Conservation (phyloP, 768 basidiomycete species). For the Termitomyces eurrhizus region DNA sequence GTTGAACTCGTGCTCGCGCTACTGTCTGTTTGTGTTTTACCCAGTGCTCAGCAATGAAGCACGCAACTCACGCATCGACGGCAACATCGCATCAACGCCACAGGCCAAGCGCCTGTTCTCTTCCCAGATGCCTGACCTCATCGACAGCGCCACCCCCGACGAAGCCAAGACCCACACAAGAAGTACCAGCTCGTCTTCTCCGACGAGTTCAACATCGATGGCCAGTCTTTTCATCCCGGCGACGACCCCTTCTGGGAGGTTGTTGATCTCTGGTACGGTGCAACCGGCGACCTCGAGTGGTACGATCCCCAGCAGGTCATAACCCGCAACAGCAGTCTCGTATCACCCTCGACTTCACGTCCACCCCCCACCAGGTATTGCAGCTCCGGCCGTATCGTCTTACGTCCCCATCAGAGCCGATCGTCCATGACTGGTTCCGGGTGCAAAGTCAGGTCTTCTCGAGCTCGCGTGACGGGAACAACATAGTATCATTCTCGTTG, state of each 20-base stretch:
- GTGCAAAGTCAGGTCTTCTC: no score
- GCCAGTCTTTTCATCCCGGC: constrained; percentile 40
- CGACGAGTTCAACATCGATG: constrained; percentile 65
- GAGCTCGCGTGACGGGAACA: no score
- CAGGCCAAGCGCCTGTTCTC: constrained; percentile 58
- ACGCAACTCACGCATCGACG: constrained; percentile 44
- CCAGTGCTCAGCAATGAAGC: constrained; percentile 51
- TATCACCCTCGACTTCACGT: constrained; percentile 61
- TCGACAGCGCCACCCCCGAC: constrained; percentile 70
- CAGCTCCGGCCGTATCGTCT: no score
- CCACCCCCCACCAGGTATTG: constrained; percentile 17
- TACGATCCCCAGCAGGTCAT: constrained; percentile 67
- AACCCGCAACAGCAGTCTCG: constrained; percentile 61
- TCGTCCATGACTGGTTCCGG: no score
- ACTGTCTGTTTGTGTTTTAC: constrained; percentile 78
- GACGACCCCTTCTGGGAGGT: constrained; percentile 75
- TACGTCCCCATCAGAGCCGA: no score
- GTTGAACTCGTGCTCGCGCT: constrained; percentile 56
- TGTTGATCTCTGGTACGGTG: constrained; percentile 68
- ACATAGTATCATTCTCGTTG: no score
- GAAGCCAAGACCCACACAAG: constrained; percentile 50
- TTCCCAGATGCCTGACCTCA: constrained; percentile 51
- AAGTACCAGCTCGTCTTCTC: constrained; percentile 65
- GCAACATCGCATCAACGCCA: constrained; percentile 67
- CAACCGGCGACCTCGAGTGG: constrained; percentile 71